Conservation (phyloP, 192 early-diverging fungal genomes). For the Powellomyces hirtus region DNA sequence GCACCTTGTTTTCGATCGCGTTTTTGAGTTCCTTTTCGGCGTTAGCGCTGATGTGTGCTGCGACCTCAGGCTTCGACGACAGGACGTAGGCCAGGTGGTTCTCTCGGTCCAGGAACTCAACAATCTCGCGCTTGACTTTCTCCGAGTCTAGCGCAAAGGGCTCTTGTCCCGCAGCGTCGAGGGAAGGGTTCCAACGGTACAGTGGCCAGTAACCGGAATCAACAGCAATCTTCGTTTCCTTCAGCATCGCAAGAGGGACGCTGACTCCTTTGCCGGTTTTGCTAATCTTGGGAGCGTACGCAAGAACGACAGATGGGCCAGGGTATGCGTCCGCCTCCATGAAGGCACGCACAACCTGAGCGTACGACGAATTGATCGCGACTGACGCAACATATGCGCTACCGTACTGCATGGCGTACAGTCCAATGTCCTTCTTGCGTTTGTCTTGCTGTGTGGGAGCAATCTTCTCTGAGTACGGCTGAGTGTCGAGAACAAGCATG, state of each 20-base stretch:
- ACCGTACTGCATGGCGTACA: constrained; percentile 95
- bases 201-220: constrained; percentile 91
- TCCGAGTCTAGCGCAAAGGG: constrained; percentile 73
- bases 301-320: constrained; percentile 87
- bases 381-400: constrained; percentile 88
- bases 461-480: constrained; percentile 69
- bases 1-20: constrained; percentile 43
- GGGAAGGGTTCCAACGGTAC: constrained; percentile 88
- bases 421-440: constrained; percentile 90
- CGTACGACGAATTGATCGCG: constrained; percentile 81
- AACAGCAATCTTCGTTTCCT: constrained; percentile 86
- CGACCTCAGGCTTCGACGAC: constrained; percentile 61
- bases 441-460: constrained; percentile 27
- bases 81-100: constrained; percentile 79
- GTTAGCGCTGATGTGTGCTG: constrained; percentile 51
- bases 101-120: constrained; percentile 81
- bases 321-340: constrained; percentile 86
- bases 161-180: constrained; percentile 52
- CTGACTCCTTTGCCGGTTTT: constrained; percentile 24
- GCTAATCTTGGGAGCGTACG: constrained; percentile 68
- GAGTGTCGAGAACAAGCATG: constrained; percentile 87
- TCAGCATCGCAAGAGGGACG: constrained; percentile 64
- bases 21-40: constrained; percentile 60
- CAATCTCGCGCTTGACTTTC: constrained; percentile 74
- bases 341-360: constrained; percentile 83